Base-by-base conservation (phyloP, 306 rosid species). In the Fragaria vesca region DNA sequence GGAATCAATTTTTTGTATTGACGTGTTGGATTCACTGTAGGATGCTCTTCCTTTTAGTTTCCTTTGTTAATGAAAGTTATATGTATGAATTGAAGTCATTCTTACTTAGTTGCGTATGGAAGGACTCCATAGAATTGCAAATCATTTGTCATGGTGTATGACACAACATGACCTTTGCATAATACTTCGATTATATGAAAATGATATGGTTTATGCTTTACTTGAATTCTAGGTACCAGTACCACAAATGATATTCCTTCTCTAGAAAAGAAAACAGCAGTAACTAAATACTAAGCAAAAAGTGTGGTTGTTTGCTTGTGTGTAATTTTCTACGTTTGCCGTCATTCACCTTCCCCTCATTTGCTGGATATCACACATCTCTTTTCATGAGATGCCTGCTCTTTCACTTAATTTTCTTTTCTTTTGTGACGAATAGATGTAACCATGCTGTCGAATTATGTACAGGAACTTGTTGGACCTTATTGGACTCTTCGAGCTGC, bases 401-500 rank as follows among this genome's bases (percentile, higher is more conserved):
- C 16, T 50, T 51, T 6, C 13, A 50, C 40, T 72, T 3, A 10
- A 1, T 58, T 58, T 24, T 32, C 1, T n/a, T 12, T 2, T 40
- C 21, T 8, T 12, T 45, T 69, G 8, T 21, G 15, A 21, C 9
- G 12, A 18, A 38, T 36, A 17, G 45, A 6, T 70, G 55, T 60
- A 69, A 42, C 42, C 65, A 28, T 66, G 61, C 30, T 66, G n/a
- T 60, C 12, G 16, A 60, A 60, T 65, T 65, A 9, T 77, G 66
- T 81, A 18, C 93, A 95, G 98, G 93, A 88, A 77, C 84, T 92
- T 32, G 66, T 92, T 81, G 93, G 97, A 79, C 97, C 92, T 51
- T 95, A 87, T 83, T 95, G 98, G 98, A 87, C 97, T 80, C 97
- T 95, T 79, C 91, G 98, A 87, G 97, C 98, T 82, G 90, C 97